phyloP scores from a whole-genome alignment of 2,329 filamentous ascomycete genomes.

The Calonectria pseudoturangicola region DNA sequence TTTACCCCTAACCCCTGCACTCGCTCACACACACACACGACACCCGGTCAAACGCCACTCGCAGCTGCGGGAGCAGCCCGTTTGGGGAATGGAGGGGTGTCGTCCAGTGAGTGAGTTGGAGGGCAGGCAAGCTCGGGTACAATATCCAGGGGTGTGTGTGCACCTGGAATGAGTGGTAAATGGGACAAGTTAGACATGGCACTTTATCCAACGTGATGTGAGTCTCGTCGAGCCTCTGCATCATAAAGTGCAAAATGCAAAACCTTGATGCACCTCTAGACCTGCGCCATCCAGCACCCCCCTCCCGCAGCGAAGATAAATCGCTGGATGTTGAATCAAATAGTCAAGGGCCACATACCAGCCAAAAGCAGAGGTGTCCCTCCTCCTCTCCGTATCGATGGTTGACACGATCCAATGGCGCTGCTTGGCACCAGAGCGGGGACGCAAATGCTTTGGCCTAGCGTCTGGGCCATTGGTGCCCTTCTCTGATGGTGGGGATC shows the following conservation, averaged over 20 bases:
- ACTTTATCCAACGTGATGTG: conserved; percentile 17
- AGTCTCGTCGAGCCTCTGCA: conserved; percentile 20
- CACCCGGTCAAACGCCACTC: conserved; percentile 45
- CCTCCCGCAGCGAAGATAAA: conserved; percentile 3
- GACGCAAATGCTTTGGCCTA: conserved; percentile 18
- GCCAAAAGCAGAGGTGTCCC: conserved; percentile 10
- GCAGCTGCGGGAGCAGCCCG: conserved; percentile 52
- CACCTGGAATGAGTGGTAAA: conserved; percentile 8
- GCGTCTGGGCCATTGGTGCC: conserved; percentile 20
- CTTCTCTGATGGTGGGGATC: conserved; percentile 18
- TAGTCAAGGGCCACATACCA: conserved; percentile 18
- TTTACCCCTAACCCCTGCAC: conserved; percentile 45
- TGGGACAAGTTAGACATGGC: conserved; percentile 1
- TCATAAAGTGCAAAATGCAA: neutral
- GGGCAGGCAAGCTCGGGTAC: conserved; percentile 23
- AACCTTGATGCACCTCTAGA: conserved; percentile 17
- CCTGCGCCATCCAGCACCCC: neutral
- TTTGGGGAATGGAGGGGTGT: conserved; percentile 49
- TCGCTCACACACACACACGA: conserved; percentile 34
- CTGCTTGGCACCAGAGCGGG: conserved; percentile 21
- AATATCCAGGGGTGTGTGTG: conserved; percentile 12
- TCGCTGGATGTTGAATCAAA: conserved; percentile 11
- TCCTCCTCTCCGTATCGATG: neutral
- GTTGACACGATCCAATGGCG: conserved; percentile 26
- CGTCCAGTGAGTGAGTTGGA: conserved; percentile 35